Percentiles rank a stretch among this genome's conserved stretches.
These are phyloP conservation scores for Talaromyces amestolkiae DNA, from an alignment of 2,329 filamentous ascomycete genomes.

Conservation along the genomic window DNA sequence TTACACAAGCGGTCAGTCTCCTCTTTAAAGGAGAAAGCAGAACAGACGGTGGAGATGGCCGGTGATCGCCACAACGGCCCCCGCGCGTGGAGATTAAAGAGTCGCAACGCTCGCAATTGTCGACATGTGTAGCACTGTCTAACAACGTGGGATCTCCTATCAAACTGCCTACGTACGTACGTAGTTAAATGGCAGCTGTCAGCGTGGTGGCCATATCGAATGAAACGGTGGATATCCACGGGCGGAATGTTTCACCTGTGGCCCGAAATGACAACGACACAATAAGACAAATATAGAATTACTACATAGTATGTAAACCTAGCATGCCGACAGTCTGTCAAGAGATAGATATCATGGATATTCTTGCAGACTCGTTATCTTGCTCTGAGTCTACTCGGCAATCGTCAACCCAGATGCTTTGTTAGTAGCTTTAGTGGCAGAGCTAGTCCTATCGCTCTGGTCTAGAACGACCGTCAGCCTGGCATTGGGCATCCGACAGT, in stretches of 20 bases:
- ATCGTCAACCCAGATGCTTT: neutral
- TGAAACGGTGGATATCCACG: neutral
- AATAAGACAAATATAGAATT: neutral
- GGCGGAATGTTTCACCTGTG: neutral
- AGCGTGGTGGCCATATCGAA: neutral
- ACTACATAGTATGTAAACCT: no score
- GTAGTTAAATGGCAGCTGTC: no score
- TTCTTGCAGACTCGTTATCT: neutral
- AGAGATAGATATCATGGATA: neutral
- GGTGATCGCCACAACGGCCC: conserved; percentile 8
- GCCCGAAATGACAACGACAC: neutral
- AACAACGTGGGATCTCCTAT: neutral
- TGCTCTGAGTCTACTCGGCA: neutral
- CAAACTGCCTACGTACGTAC: no score
- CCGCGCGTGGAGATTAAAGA: conserved; percentile 8
- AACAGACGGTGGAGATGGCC: neutral
- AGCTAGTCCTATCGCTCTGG: neutral
- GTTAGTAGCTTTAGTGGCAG: neutral
- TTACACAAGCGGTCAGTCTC: neutral
- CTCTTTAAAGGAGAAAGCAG: neutral
- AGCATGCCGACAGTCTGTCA: neutral
- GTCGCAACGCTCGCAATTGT: neutral
- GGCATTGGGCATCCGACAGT: conserved; percentile 6
- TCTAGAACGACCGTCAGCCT: neutral
- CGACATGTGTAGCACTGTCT: neutral